These are phyloP conservation scores for Neocatenulostroma microsporum DNA, from an alignment of 2,329 filamentous ascomycete genomes.

Conservation along the genomic window DNA sequence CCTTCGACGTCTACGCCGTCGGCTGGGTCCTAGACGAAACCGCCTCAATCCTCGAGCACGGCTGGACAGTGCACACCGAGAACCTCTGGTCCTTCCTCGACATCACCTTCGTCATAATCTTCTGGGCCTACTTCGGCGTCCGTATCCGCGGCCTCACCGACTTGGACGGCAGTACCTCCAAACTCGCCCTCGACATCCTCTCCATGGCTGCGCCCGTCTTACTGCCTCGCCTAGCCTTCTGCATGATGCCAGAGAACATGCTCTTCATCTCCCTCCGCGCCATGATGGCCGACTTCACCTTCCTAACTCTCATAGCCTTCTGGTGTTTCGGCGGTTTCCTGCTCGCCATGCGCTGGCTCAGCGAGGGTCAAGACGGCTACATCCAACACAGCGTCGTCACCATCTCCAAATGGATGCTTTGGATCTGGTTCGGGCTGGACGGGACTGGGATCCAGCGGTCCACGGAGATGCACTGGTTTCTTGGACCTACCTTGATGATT, in stretches of 20 bases:
- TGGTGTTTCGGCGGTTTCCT: constrained; percentile 84
- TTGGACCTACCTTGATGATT: constrained; percentile 73
- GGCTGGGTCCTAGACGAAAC: constrained; percentile 76
- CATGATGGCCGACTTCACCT: constrained; percentile 81
- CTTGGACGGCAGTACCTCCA: constrained; percentile 29
- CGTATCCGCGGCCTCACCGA: constrained; percentile 57
- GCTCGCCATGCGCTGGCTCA: constrained; percentile 70
- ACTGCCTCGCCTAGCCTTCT: constrained; percentile 72
- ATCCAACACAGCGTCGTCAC: constrained; percentile 46
- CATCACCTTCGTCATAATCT: constrained; percentile 67
- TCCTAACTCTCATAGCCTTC: constrained; percentile 63
- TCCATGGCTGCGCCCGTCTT: constrained; percentile 70
- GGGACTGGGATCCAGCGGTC: constrained; percentile 52
- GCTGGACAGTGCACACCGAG: constrained; percentile 75
- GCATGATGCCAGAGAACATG: constrained; percentile 73
- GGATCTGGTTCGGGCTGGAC: constrained; percentile 86
- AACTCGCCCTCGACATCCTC: constrained; percentile 62
- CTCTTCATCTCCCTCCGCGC: constrained; percentile 72
- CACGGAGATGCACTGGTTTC: constrained; percentile 66
- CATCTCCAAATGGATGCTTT: constrained; percentile 85
- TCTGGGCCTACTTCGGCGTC: constrained; percentile 58
- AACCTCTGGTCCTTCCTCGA: constrained; percentile 86
- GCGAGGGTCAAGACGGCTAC: constrained; percentile 46
- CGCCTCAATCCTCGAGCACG: constrained; percentile 67
- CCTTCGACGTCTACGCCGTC: constrained; percentile 65